A percentile compares a stretch with the other conserved stretches of the same genome.
Evolutionary conservation across 805 yeast species (phyloP).

Genomic region (Saturnispora gosingensis): DNA sequence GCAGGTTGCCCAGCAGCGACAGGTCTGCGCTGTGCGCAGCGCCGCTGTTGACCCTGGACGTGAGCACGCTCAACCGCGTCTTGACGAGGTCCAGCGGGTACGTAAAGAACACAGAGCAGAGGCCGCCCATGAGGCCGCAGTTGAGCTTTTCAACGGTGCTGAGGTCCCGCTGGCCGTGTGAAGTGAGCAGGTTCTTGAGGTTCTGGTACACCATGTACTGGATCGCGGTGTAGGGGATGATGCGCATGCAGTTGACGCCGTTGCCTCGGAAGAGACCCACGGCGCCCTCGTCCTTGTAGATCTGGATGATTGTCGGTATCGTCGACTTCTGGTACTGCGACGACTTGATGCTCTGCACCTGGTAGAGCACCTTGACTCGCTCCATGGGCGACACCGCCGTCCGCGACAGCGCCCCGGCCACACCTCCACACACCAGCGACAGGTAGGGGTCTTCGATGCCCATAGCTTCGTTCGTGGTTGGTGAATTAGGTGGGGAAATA

Average conservation of each 20-base stretch:
- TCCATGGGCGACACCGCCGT: slow-evolving; percentile 95
- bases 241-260: slow-evolving; percentile 79
- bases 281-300: slow-evolving; percentile 89
- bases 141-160: slow-evolving; percentile 50
- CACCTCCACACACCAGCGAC: slow-evolving; percentile 63
- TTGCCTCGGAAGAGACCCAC: slow-evolving; percentile 86
- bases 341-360: slow-evolving; percentile 45
- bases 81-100: slow-evolving; percentile 89
- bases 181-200: slow-evolving; percentile 35
- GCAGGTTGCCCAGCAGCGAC: neutral
- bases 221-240: slow-evolving; percentile 90
- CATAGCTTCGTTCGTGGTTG: neutral
- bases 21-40: neutral
- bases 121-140: slow-evolving; percentile 79
- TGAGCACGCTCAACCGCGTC: slow-evolving; percentile 82
- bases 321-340: slow-evolving; percentile 50
- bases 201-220: slow-evolving; percentile 81
- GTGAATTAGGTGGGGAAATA: neutral
- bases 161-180: slow-evolving; percentile 28
- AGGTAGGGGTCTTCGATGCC: slow-evolving; percentile 39
- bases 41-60: slow-evolving; percentile 40
- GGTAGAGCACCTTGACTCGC: slow-evolving; percentile 84
- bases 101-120: slow-evolving; percentile 68
- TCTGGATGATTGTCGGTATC: slow-evolving; percentile 60
- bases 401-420: slow-evolving; percentile 74